Percentiles rank a stretch among this genome's conserved stretches.
Evolutionary conservation across 352 stramenopile genomes (phyloP).

Genomic region (Globisporangium solare): DNA sequence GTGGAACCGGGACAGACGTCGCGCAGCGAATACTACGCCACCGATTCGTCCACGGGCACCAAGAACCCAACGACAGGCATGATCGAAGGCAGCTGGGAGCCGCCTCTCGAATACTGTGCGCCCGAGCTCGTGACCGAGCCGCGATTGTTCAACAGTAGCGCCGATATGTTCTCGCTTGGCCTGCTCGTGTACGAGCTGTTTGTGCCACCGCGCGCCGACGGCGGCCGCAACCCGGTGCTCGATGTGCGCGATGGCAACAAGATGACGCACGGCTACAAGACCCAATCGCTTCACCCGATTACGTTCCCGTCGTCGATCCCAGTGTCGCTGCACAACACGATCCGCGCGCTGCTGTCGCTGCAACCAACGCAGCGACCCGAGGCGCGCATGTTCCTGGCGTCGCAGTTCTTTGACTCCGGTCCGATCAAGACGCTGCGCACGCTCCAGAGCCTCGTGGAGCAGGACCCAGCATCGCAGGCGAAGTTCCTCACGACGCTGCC

Average conservation of each 20-base stretch:
- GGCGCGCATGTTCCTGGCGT: slow-evolving; percentile 70
- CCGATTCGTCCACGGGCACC: slow-evolving; percentile 42
- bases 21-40: slow-evolving; percentile 79
- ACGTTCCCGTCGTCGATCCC: slow-evolving; percentile 71
- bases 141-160: slow-evolving; percentile 68
- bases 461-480: slow-evolving; percentile 73
- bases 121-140: slow-evolving; percentile 83
- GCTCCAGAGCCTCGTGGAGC: slow-evolving; percentile 79
- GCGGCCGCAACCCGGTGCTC: slow-evolving; percentile 74
- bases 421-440: slow-evolving; percentile 80
- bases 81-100: slow-evolving; percentile 72
- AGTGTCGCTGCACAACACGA: slow-evolving; percentile 82
- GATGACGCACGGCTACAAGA: slow-evolving; percentile 87
- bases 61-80: slow-evolving; percentile 47
- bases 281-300: slow-evolving; percentile 86
- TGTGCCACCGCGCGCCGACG: slow-evolving; percentile 66
- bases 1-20: slow-evolving; percentile 81
- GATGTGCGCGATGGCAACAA: slow-evolving; percentile 85
- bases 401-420: slow-evolving; percentile 83
- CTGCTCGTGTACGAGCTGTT: slow-evolving; percentile 86
- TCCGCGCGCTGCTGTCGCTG: slow-evolving; percentile 66
- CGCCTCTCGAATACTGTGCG: slow-evolving; percentile 81
- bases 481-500: slow-evolving; percentile 75
- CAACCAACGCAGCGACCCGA: slow-evolving; percentile 60
- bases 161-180: slow-evolving; percentile 86